Evolutionary conservation across 345 rosid genomes (phyloP).

Genomic region (Melaleuca alternifolia): DNA sequence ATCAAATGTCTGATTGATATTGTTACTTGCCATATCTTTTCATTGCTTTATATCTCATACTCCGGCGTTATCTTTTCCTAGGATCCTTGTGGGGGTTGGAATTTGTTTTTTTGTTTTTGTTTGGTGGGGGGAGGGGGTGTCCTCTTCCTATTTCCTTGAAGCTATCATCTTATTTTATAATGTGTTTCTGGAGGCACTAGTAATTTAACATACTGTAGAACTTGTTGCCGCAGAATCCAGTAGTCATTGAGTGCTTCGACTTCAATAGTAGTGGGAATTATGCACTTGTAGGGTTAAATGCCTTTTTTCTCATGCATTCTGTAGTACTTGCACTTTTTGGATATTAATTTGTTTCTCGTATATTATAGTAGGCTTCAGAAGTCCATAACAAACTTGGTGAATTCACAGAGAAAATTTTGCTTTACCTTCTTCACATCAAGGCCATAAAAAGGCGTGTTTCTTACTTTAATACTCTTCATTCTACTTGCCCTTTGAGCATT

Average conservation of each 20-base stretch:
- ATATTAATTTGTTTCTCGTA: not conserved
- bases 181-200: too few relatives aligned
- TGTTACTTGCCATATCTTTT: not conserved
- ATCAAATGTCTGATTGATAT: not conserved
- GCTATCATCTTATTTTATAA: not conserved
- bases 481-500: not conserved
- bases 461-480: not conserved
- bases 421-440: constrained; percentile 15
- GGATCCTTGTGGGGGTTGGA: constrained; percentile 72
- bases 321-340: not conserved
- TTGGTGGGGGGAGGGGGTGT: too few relatives aligned
- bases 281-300: too few relatives aligned
- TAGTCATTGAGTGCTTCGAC: constrained; percentile 74
- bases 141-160: constrained; percentile 36
- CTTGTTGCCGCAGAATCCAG: constrained; percentile 51
- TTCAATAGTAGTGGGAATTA: constrained; percentile 71
- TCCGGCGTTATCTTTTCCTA: constrained; percentile 2
- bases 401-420: constrained; percentile 42
- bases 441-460: constrained; percentile 44
- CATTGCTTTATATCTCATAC: not conserved
- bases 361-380: constrained; percentile 46
- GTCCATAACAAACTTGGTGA: constrained; percentile 52
- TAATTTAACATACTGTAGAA: not conserved
- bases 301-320: not conserved
- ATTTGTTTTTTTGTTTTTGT: too few relatives aligned